Base-by-base conservation (phyloP, 176 grass and related monocot species). In the Carex myosuroides region DNA sequence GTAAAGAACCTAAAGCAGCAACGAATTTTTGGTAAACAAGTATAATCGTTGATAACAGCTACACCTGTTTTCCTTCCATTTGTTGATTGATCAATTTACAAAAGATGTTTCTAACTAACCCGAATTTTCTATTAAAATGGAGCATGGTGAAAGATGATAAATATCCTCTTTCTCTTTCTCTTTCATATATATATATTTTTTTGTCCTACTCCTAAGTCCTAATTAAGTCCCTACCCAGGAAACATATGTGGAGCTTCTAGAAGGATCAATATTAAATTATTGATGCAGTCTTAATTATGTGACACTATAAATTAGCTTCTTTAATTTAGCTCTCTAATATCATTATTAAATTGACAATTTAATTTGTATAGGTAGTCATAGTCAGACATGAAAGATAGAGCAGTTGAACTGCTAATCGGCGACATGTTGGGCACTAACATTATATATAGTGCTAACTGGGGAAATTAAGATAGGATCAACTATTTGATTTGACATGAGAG, bases 321-420 rank as follows among this genome's bases (percentile, higher is more conserved):
- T 29, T 77, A 1, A 52, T 29, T 77, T 0, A 52, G n/a, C 10
- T 77, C 73, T 77, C 24, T 29, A 33, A 55, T 77, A 17, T 53
- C 50, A 77, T 56, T 50, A 77, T 54, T 70, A 9, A 12, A 56
- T 77, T 77, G 48, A 77, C 48, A 77, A 24, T 24, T 24, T 0
- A 77, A 56, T 56, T 17, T 77, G 48, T 17, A 30, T 56, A 13
- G 0, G 2, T 77, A 30, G 73, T 77, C 21, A 56, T 77, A 54
- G 50, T 56, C 73, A 77, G 50, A 77, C 42, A 56, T 77, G 73
- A 77, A 77, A 77, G 73, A 56, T 77, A 77, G 73, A 77, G 73
- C 73, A 77, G 73, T 77, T 77, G 73, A 77, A 77, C 73, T 77
- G 73, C 73, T 77, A 56, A 77, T 56, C 13, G 46, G 22, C 14